Evolutionary conservation across 2,329 filamentous ascomycete species (phyloP).

Genomic region (Sporothrix pseudoabietina): DNA sequence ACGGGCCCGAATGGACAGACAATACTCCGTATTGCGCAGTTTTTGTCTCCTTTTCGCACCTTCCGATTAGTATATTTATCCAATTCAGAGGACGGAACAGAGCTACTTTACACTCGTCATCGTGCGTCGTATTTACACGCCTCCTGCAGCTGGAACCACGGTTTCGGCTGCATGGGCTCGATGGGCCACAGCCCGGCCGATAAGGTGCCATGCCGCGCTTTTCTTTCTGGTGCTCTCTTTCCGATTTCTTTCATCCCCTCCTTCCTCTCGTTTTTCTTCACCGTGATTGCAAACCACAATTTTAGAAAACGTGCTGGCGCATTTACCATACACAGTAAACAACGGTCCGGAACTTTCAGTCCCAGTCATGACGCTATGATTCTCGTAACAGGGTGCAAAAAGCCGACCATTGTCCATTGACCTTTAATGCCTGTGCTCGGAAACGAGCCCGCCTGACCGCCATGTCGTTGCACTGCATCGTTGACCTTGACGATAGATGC

Average conservation of each 20-base stretch:
- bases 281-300: not conserved
- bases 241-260: not conserved
- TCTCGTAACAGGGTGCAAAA: not conserved
- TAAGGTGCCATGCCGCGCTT: not conserved
- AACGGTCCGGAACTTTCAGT: not conserved
- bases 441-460: not conserved
- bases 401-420: not conserved
- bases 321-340: not conserved
- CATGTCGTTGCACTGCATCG: conserved; percentile 8
- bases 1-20: not conserved
- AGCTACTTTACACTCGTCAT: not conserved
- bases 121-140: not conserved
- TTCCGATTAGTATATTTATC: not conserved
- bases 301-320: not conserved
- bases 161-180: not conserved
- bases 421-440: not conserved
- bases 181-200: not conserved
- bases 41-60: not conserved
- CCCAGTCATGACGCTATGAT: not conserved
- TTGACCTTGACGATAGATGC: not conserved
- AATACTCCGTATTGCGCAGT: not conserved
- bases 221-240: not conserved
- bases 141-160: not conserved
- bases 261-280: not conserved
- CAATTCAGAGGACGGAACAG: not conserved